Evolutionary conservation across 306 rosid species (phyloP).

Genomic region (Sphenostylis stenocarpa): DNA sequence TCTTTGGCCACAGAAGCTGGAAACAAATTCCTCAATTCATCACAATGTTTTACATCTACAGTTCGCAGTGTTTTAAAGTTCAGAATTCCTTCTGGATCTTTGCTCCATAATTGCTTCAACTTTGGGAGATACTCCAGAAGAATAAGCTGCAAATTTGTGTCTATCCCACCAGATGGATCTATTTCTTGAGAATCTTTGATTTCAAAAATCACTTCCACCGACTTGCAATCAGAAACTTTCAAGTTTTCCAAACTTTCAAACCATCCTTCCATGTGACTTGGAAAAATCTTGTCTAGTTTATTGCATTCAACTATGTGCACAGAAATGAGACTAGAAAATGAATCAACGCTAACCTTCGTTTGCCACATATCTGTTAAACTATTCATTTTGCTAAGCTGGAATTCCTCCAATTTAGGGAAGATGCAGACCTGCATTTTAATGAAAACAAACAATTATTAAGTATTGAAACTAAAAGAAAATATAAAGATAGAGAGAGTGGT

Average conservation of each 20-base stretch:
- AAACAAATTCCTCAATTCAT: background rate
- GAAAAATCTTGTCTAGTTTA: conserved; percentile 10
- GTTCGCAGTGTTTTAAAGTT: background rate
- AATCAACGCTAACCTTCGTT: background rate
- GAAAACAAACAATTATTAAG: background rate
- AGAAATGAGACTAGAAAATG: background rate
- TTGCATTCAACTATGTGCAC: background rate
- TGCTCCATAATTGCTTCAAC: background rate
- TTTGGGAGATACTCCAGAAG: background rate
- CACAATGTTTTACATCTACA: rapidly evolving
- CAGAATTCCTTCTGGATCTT: background rate
- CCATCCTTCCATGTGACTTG: background rate
- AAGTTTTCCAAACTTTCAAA: background rate
- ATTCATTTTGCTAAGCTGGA: background rate
- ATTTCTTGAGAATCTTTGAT: background rate
- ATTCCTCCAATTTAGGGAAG: conserved; percentile 25
- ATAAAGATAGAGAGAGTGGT: background rate
- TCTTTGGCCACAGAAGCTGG: conserved; percentile 23
- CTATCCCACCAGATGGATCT: background rate
- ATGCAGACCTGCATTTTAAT: background rate
- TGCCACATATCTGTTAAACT: conserved; percentile 10
- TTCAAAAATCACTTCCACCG: conserved; percentile 30
- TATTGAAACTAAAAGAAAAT: background rate
- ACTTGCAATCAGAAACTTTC: background rate
- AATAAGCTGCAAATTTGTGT: background rate